Base-by-base conservation (phyloP, 345 rosid genomes). In the Acer negundo region DNA sequence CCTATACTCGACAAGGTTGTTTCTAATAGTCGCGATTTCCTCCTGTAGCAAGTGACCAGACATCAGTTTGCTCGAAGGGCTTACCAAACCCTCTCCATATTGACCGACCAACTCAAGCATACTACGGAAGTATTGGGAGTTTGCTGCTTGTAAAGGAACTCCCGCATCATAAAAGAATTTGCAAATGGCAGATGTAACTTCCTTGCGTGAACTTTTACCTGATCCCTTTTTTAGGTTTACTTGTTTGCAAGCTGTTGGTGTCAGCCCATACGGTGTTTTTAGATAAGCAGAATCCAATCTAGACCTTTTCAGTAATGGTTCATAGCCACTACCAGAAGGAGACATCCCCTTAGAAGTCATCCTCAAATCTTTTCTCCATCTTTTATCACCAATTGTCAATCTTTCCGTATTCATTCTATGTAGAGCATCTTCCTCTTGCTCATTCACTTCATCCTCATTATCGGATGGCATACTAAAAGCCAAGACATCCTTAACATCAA, bases 111-210 rank as follows among this genome's bases (percentile, higher is more conserved):
- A 80, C 80, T 88, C 87, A 67, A 90, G 84, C 94, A 90, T 90
- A 73, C 67, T 85, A 38, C 82, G 89, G 81, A 88, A 90, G 82
- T 85, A 87, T 10, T 81, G 84, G 40, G 94, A 90, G 75, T 88
- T 75, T 73, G 88, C 91, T 6, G 87, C 89, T 75, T 80, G 72
- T 19, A 84, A 75, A 62, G 91, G 90, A 76, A 90, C 70, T 70
- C 94, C 94, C 42, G 94, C 90, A 75, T 88, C 78, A 55, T 86
- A 90, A 82, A 90, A 88, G 75, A 88, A 90, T 76, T 83, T 87
- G 81, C 89, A 85, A 67, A 88, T 87, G 49, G 91, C 86, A 73
- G 92, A 83, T 70, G 80, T 63, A 38, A 85, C 88, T 80, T 90
- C 94, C 81, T 75, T 82, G 62, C 82, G 87, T 67, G 84, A 80